Percentiles rank a stretch among this genome's conserved stretches.
Conservation (phyloP, 441 rosid genomes). For the Omphalea diandra region DNA sequence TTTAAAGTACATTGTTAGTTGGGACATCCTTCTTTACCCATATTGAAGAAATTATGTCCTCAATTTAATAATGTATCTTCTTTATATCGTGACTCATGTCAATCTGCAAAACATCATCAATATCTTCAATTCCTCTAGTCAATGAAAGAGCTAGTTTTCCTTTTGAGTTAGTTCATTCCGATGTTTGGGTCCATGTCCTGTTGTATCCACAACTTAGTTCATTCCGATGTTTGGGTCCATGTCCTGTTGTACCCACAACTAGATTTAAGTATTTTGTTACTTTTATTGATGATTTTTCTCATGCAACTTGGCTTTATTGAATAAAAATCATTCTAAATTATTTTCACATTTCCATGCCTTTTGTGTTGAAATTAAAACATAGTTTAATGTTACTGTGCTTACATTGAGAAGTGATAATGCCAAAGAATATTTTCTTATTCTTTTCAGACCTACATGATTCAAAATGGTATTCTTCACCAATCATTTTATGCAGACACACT, state of each 20-base stretch:
- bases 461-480: not conserved
- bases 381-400: not conserved
- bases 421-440: not conserved
- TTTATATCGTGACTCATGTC: no score
- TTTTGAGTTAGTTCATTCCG: not conserved
- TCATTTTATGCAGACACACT: not conserved
- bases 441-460: not conserved
- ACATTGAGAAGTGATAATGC: no score
- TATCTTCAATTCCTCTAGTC: no score
- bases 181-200: not conserved
- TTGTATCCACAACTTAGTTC: not conserved
- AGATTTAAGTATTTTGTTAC: not conserved
- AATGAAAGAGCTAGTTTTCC: not conserved
- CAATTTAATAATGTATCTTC: no score
- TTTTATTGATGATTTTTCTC: not conserved
- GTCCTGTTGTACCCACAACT: not conserved
- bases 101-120: not conserved
- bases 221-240: not conserved
- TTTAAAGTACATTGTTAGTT: not conserved
- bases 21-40: not conserved
- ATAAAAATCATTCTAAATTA: no score
- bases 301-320: not conserved
- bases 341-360: constrained; percentile 8
- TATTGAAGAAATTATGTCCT: no score
- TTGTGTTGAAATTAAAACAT: not conserved